Evolutionary conservation across 331 rosid genomes (phyloP), one percentile per base, ranked within the genome.

Genomic region (Acacia pycnantha): DNA sequence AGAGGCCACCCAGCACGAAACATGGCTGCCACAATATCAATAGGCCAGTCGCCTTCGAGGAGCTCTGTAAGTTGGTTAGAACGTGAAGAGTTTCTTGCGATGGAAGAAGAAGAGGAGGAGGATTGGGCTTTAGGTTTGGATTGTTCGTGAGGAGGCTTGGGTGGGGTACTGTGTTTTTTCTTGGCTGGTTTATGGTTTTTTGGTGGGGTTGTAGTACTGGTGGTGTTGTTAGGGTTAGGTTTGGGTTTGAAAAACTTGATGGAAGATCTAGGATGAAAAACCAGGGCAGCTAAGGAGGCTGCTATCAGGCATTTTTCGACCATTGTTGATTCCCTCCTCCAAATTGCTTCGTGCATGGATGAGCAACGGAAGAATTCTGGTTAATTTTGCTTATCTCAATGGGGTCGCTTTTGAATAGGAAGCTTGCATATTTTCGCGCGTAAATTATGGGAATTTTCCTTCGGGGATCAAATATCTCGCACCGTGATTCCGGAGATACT

Each of bases 1-100:
- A n/a, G 67, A 31, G 79, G 69, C 79, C 67, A 75, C 8, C 79
- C 53, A 6, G 33, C 61, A 56, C 37, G 51, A 75, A 75, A 75
- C 35, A 56, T 35, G 24, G 78, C n/a, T 31, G 46, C 65, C 26
- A 51, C 66, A 5, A n/a, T 56, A 75, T 56, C 69, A 54, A 35
- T 8, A 2, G 67, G 53, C 79, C 79, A 56, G 1, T 75, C 53
- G 8, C 37, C 51, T 35, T 54, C 69, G 3, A 2, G 22, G 51
- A 75, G 50, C 18, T 33, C 8, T 13, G 69, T 54, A 22, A 56
- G 29, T 37, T 54, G 21, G 21, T 74, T 7, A 51, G 67, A 54
- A 11, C 12, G 4, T 47, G 40, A 14, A 16, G 14, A 7, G 9
- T 19, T 72, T 46, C 59, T 72, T 72, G 8, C 41, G 9, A 27